phyloP scores from a whole-genome alignment of 257 asterid species.

The Nemophila menziesii region DNA sequence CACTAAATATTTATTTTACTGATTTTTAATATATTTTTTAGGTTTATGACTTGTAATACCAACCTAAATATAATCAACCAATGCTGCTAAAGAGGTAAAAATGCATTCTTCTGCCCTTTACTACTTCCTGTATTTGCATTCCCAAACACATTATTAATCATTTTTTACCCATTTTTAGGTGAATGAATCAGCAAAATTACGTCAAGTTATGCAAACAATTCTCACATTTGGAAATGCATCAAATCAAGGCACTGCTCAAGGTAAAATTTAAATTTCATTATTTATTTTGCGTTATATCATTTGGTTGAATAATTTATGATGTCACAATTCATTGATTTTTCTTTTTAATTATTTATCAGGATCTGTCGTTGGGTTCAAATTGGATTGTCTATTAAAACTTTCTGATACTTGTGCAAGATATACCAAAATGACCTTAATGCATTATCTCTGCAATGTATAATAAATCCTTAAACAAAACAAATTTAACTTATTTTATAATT shows the following conservation, averaged over 20 bases:
- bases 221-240: conserved; percentile 94
- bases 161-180: conserved; percentile 40
- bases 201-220: conserved; percentile 95
- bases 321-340: conserved; percentile 9
- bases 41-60: conserved; percentile 70
- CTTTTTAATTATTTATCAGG: conserved; percentile 29
- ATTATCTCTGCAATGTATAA: conserved; percentile 92
- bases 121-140: background rate
- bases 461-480: conserved; percentile 4
- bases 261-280: conserved; percentile 23
- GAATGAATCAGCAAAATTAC: conserved; percentile 70
- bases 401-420: conserved; percentile 87
- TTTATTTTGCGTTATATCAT: conserved; percentile 4
- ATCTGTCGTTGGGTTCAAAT: conserved; percentile 92
- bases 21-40: conserved; percentile 23
- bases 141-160: conserved; percentile 16
- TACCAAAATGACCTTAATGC: conserved; percentile 96
- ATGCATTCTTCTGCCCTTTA: conserved; percentile 3
- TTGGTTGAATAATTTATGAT: conserved; percentile 13
- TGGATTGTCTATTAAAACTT: conserved; percentile 97
- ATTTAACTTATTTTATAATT: conserved; percentile 7
- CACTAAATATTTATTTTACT: conserved; percentile 12
- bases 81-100: conserved; percentile 89
- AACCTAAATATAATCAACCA: conserved; percentile 59
- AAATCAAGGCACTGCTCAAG: conserved; percentile 98